These are phyloP conservation scores for Hyaloscypha finlandica DNA, from an alignment of 495 filamentous ascomycete genomes.

Conservation along the genomic window DNA sequence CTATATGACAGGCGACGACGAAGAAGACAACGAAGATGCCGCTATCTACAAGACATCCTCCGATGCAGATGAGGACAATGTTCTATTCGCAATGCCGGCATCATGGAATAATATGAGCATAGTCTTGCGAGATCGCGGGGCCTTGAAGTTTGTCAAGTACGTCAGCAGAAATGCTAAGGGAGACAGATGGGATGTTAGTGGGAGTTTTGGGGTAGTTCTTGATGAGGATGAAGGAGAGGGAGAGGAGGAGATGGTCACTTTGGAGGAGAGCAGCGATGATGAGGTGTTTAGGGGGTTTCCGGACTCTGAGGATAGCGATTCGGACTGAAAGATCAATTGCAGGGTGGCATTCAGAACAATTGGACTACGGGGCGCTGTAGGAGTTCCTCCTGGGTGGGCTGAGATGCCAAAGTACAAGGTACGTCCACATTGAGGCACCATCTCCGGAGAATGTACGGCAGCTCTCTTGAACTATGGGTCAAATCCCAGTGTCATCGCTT, in stretches of 20 bases:
- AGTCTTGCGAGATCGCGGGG: slow-evolving; percentile 83
- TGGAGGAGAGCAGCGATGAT: slow-evolving; percentile 28
- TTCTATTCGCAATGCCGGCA: slow-evolving; percentile 85
- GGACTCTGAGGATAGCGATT: slow-evolving; percentile 34
- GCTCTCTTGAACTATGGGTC: not conserved
- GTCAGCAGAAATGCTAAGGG: slow-evolving; percentile 79
- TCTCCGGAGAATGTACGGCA: no score
- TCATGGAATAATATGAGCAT: slow-evolving; percentile 89
- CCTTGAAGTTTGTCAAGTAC: slow-evolving; percentile 94
- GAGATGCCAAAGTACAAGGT: not conserved
- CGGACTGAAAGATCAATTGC: slow-evolving; percentile 23
- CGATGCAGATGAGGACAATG: slow-evolving; percentile 80
- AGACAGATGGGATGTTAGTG: slow-evolving; percentile 91
- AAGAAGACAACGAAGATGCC: slow-evolving; percentile 66
- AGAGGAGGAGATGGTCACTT: slow-evolving; percentile 31
- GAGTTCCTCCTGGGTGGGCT: no score
- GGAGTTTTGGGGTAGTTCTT: slow-evolving; percentile 58
- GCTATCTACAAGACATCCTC: slow-evolving; percentile 77
- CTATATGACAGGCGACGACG: slow-evolving; percentile 88
- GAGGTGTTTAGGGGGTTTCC: slow-evolving; percentile 35
- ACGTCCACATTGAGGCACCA: not conserved
- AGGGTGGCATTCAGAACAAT: not conserved
- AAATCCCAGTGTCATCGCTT: not conserved
- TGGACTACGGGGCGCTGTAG: no score
- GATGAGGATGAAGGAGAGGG: slow-evolving; percentile 39